Evolutionary conservation across 1,284 basidiomycete genomes (phyloP), one percentile per base, ranked within the genome.

Genomic region (Sporisorium reilianum): DNA sequence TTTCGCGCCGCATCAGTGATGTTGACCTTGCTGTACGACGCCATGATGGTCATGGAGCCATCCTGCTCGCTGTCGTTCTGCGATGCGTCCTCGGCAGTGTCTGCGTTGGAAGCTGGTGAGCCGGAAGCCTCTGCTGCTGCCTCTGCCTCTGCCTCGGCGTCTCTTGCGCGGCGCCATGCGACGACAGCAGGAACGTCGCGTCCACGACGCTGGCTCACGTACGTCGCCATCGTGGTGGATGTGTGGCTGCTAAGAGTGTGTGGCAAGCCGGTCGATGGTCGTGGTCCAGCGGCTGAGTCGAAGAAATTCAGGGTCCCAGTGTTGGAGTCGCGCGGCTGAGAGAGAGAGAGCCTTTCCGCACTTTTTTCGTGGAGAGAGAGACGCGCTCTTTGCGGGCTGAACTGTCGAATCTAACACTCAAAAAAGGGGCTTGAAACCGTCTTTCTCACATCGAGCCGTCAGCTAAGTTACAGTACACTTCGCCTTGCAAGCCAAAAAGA

Each of bases 1-100:
- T 54, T 68, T 14, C 55, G 49, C 12, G 59, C 70, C 1, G 26
- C 30, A 3, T 73, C 67, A 0, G 49, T 52, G n/a, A 68, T 55
- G 30, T 58, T 55, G n/a, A 79, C 23, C 53, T 40, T 55, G 22
- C 50, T 49, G 20, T 44, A 36, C 20, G 57, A 32, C 4, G 18
- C 22, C 57, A 14, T n/a, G 30, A 18, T n/a, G 12, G 32, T n/a
- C 25, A 38, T 34, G 8, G 41, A 54, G 36, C n/a, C n/a, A n/a
- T 42, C 41, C 8, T 64, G 36, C 12, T 72, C 78, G 18, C 48
- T 50, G 5, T 59, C 60, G 16, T 63, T 49, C 5, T 28, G 53
- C 16, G 32, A 28, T 9, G 55, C 20, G 25, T 53, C 25, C 55
- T 44, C 18, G 28, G 46, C 0, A 22, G 18, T 18, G 28, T 30